These are phyloP conservation scores for Filobasidium wieringae DNA, from an alignment of 768 basidiomycete genomes.

Conservation along the genomic window DNA sequence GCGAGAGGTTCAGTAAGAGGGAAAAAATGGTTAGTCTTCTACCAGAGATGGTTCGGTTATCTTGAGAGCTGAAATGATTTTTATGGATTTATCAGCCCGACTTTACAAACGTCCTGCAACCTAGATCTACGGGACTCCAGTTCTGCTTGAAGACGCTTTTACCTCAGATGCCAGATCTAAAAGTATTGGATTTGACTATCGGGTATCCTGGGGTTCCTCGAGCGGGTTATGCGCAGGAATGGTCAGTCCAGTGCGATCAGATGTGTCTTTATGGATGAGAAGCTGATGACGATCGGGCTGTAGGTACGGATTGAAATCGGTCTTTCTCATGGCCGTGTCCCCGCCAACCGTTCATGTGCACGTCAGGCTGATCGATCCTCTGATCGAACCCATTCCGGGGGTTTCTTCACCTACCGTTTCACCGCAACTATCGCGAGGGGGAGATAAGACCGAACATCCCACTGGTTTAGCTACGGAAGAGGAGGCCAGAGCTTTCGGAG, in stretches of 20 bases:
- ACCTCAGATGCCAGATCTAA: constrained; percentile 62
- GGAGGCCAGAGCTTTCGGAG: constrained; percentile 60
- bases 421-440: no score
- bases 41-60: constrained; percentile 8
- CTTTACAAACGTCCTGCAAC: constrained; percentile 67
- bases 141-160: constrained; percentile 70
- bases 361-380: constrained; percentile 59
- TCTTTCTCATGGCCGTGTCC: constrained; percentile 66
- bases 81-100: constrained; percentile 49
- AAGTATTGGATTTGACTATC: constrained; percentile 80
- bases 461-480: constrained; percentile 14
- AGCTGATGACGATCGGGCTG: not conserved
- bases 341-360: constrained; percentile 83
- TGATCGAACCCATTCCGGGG: constrained; percentile 40
- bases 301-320: constrained; percentile 70
- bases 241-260: constrained; percentile 13
- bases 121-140: constrained; percentile 81
- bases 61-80: no score
- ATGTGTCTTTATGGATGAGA: not conserved
- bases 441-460: not conserved
- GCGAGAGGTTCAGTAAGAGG: constrained; percentile 77
- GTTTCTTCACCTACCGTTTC: constrained; percentile 30
- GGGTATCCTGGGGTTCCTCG: constrained; percentile 81
- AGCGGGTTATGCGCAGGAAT: constrained; percentile 68
- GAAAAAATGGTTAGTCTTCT: constrained; percentile 62